Conservation (phyloP, 345 rosid species). For the Salix suchowensis region DNA sequence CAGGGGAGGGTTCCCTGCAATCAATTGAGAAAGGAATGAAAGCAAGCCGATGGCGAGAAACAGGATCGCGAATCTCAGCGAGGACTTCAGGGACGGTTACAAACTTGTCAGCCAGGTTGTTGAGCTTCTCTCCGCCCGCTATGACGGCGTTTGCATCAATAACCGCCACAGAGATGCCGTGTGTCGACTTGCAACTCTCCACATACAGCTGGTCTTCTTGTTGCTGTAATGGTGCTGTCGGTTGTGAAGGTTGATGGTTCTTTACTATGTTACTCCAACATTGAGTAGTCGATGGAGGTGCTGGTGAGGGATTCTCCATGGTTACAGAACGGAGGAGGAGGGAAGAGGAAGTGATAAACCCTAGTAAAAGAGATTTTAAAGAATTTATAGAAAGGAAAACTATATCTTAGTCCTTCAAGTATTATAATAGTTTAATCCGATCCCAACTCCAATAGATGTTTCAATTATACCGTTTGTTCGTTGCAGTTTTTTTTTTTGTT, state of each 20-base stretch:
- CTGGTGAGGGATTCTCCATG: slow-evolving; percentile 4
- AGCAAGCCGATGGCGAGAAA: slow-evolving; percentile 76
- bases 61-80: slow-evolving; percentile 81
- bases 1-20: slow-evolving; percentile 81
- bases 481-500: too few relatives aligned
- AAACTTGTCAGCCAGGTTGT: slow-evolving; percentile 58
- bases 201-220: slow-evolving; percentile 31
- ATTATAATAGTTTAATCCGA: too few relatives aligned
- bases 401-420: too few relatives aligned
- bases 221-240: slow-evolving; percentile 10
- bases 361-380: neutral
- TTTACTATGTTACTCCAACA: slow-evolving; percentile 80
- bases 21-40: slow-evolving; percentile 69
- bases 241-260: slow-evolving; percentile 24
- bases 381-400: too few relatives aligned
- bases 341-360: too few relatives aligned
- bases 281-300: slow-evolving; percentile 11
- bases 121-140: slow-evolving; percentile 56
- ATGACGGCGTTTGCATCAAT: slow-evolving; percentile 90
- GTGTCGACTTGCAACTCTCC: slow-evolving; percentile 63
- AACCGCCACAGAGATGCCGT: slow-evolving; percentile 72
- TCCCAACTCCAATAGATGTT: too few relatives aligned
- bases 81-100: slow-evolving; percentile 82
- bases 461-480: too few relatives aligned
- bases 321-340: neutral